Conservation (phyloP, 2,329 filamentous ascomycete species). For the Cordyceps cicadae region DNA sequence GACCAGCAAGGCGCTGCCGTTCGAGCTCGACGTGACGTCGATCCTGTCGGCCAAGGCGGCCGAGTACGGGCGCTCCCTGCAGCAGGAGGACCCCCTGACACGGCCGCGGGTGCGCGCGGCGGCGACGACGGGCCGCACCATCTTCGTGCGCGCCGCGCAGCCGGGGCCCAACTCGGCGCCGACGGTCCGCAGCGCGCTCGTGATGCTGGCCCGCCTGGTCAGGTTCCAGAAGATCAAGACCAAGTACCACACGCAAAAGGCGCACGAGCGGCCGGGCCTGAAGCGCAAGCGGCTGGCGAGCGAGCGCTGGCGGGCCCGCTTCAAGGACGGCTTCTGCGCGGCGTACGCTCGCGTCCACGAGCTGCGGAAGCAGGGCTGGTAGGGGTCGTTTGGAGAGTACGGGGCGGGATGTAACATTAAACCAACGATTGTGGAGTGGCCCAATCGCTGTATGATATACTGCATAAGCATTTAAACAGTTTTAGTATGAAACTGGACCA, state of each 20-base stretch:
- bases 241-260: conserved; percentile 53
- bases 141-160: conserved; percentile 27
- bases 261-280: conserved; percentile 66
- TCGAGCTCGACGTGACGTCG: conserved; percentile 25
- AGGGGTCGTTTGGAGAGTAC: conserved; percentile 13
- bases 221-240: conserved; percentile 47
- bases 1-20: conserved; percentile 8
- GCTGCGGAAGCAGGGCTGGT: conserved; percentile 75
- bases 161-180: conserved; percentile 16
- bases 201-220: conserved; percentile 31
- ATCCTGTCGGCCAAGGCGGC: conserved; percentile 27
- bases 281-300: conserved; percentile 69
- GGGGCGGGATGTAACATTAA: conserved; percentile 3
- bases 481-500: too few relatives aligned
- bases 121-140: conserved; percentile 30
- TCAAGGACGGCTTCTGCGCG: conserved; percentile 59
- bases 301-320: conserved; percentile 60
- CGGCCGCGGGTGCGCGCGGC: conserved; percentile 35
- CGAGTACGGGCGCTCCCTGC: conserved; percentile 16
- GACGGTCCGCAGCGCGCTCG: conserved; percentile 38
- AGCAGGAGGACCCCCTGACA: conserved; percentile 18
- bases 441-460: conserved; percentile 6
- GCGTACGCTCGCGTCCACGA: conserved; percentile 57
- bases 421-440: not conserved
- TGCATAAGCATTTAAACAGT: not conserved